Evolutionary conservation across 75 land plant species (phyloP).

Genomic region (Sequoia sempervirens): DNA sequence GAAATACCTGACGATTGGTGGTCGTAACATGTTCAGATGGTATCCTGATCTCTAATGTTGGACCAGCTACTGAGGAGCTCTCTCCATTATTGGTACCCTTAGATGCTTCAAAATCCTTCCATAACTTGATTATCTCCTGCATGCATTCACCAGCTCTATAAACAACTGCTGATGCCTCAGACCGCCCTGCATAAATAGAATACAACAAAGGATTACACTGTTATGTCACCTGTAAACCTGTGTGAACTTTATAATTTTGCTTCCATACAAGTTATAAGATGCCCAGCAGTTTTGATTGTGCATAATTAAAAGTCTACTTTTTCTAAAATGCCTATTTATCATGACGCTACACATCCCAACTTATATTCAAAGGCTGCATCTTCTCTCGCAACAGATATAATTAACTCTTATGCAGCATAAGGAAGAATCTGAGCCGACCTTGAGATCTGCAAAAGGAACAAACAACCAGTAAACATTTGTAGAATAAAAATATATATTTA

Average conservation of each 20-base stretch:
- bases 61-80: slow-evolving; percentile 32
- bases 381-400: not conserved
- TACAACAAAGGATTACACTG: not conserved
- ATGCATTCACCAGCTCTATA: slow-evolving; percentile 94
- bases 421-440: slow-evolving; percentile 25
- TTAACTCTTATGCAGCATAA: not conserved
- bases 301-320: not conserved
- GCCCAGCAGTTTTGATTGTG: not conserved
- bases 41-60: slow-evolving; percentile 80
- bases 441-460: slow-evolving; percentile 47
- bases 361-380: not conserved
- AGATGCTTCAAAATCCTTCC: slow-evolving; percentile 72
- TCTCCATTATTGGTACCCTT: slow-evolving; percentile 32
- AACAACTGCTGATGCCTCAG: slow-evolving; percentile 58
- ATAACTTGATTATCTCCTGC: slow-evolving; percentile 79
- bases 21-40: slow-evolving; percentile 94
- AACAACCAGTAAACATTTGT: not conserved
- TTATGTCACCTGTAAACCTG: not conserved
- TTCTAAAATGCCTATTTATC: not conserved
- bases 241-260: not conserved
- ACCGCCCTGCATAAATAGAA: slow-evolving; percentile 34
- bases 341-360: slow-evolving; percentile 2
- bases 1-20: slow-evolving; percentile 81
- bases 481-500: not conserved
- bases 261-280: not conserved